Conservation (phyloP, 768 basidiomycete species). For the Tylopilus sp. region DNA sequence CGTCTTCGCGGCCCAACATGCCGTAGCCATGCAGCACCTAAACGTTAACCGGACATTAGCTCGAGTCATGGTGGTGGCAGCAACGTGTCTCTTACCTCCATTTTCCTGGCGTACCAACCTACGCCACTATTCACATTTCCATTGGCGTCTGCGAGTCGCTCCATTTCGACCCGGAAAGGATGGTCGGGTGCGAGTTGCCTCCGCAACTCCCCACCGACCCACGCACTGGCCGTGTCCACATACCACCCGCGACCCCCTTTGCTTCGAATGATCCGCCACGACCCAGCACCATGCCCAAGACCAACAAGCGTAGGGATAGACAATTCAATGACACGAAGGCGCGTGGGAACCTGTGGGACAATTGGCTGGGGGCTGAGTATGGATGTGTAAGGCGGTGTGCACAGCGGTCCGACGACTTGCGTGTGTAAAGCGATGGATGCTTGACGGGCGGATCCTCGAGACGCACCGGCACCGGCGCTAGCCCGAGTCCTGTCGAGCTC, state of each 20-base stretch:
- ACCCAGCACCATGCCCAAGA: constrained; percentile 73
- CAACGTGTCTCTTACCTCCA: constrained; percentile 70
- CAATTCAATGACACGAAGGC: constrained; percentile 85
- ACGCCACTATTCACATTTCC: constrained; percentile 89
- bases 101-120: constrained; percentile 95
- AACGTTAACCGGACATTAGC: neutral
- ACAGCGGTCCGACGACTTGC: constrained; percentile 74
- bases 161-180: constrained; percentile 68
- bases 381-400: constrained; percentile 74
- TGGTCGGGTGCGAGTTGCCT: constrained; percentile 60
- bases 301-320: constrained; percentile 65
- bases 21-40: constrained; percentile 86
- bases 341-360: constrained; percentile 49
- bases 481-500: constrained; percentile 60
- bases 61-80: neutral
- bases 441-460: constrained; percentile 52
- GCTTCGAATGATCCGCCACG: constrained; percentile 87
- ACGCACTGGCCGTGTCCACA: constrained; percentile 83
- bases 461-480: constrained; percentile 25
- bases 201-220: constrained; percentile 55
- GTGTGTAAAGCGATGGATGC: constrained; percentile 76
- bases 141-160: constrained; percentile 70
- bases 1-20: constrained; percentile 89
- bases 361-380: constrained; percentile 37
- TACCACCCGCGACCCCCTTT: constrained; percentile 97